A percentile compares a stretch with the other conserved stretches of the same genome.
Conservation (phyloP, 73 alveolate genomes). For the Tetrahymena borealis region DNA sequence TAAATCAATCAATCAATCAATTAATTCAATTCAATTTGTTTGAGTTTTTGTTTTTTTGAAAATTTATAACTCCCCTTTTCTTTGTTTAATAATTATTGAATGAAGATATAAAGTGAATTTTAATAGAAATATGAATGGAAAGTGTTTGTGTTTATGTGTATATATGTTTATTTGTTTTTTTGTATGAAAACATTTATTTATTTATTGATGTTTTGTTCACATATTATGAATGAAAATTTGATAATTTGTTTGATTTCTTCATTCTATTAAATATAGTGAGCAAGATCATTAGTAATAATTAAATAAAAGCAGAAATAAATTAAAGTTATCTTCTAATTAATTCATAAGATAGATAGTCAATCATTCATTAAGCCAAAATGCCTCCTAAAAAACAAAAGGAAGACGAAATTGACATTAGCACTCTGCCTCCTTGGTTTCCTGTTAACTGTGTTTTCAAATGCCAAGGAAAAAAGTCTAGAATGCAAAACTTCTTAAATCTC, state of each 20-base stretch:
- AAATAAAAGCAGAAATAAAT: neutral
- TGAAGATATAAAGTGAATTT: neutral
- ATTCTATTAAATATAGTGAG: no score
- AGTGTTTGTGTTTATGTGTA: neutral
- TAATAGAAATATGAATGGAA: neutral
- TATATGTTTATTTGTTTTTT: neutral
- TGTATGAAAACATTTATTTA: no score
- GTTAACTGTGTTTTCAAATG: slow-evolving; percentile 14
- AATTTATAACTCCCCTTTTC: neutral
- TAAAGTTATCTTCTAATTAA: no score
- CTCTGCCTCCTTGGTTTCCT: slow-evolving; percentile 34
- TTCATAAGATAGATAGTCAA: no score
- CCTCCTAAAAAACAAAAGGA: slow-evolving; percentile 22
- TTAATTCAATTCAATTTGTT: neutral
- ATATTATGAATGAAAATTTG: no score
- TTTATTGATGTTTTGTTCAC: no score
- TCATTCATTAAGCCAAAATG: neutral
- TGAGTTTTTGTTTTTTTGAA: neutral
- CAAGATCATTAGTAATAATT: no score
- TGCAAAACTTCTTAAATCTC: slow-evolving; percentile 7
- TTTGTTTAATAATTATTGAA: neutral
- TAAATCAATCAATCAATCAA: neutral
- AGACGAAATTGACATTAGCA: slow-evolving; percentile 30
- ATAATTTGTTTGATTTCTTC: no score
- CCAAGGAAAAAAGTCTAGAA: slow-evolving; percentile 13